Evolutionary conservation across 345 rosid species (phyloP), one percentile per base, ranked within the genome.

Genomic region (Gynandropsis gynandra): DNA sequence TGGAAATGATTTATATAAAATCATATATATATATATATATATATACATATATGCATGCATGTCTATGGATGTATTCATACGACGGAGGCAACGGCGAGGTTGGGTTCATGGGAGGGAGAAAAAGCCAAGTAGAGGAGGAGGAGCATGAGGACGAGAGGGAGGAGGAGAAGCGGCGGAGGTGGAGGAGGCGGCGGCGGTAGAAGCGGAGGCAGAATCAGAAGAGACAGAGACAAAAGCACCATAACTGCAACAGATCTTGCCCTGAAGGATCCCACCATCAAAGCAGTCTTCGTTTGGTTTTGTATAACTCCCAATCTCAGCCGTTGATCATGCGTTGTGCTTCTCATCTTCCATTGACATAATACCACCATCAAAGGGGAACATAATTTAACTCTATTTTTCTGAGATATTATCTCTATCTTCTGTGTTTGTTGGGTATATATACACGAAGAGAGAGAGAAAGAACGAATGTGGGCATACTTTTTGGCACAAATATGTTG

Each of bases 181-280:
- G 70, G 70, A 10, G 70, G 70, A 17, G 70, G 64, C 46, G 58
- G 70, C 24, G 70, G 64, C 6, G 70, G 70, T 1, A 65, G 45
- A 29, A 65, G 58, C 50, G 70, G 70, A 13, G 70, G 70, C 8
- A 65, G 59, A 32, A 64, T 50, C 35, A 65, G 43, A 21, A 65
- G 70, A 19, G 18, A 8, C 7, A 65, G 54, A 45, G 70, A 65
- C 44, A 65, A 11, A 20, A 58, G 39, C n/a, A 65, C 59, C 20
- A 65, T 53, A 51, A 65, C 16, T 38, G 47, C 69, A 53, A 65
- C 42, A 49, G 70, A 38, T 58, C 55, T 58, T 6, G 70, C 21
- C 20, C 64, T 65, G 54, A 65, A 58, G 38, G 39, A 37, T 4
- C 52, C 46, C 44, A 59, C 38, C 70, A 65, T 65, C 33, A 64